These are phyloP conservation scores for Tylopilus sp. DNA, from an alignment of 1,284 basidiomycete genomes.

Conservation along the genomic window DNA sequence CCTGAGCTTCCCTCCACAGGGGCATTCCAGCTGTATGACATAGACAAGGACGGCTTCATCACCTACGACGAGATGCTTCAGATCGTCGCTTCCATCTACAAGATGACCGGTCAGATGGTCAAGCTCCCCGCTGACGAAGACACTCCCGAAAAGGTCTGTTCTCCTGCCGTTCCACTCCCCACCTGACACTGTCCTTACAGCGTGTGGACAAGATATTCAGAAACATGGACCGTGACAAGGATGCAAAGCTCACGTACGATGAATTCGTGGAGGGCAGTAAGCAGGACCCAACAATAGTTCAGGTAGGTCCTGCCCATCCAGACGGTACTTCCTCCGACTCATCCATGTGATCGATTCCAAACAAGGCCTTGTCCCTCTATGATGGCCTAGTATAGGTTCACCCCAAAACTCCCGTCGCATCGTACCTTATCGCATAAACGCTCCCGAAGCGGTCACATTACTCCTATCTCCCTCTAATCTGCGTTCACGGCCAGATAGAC, in stretches of 20 bases:
- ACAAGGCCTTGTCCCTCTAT: slow-evolving; percentile 71
- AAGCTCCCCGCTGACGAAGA: slow-evolving; percentile 97
- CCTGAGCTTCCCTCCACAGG: slow-evolving; percentile 49
- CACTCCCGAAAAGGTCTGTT: slow-evolving; percentile 91
- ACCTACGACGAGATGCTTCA: slow-evolving; percentile 99
- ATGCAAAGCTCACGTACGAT: slow-evolving; percentile 85
- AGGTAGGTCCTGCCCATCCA: slow-evolving; percentile 50
- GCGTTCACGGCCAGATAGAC: slow-evolving; percentile 10
- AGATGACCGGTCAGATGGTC: slow-evolving; percentile 99
- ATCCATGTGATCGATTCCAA: slow-evolving; percentile 15
- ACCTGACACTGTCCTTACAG: slow-evolving; percentile 40
- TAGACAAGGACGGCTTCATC: slow-evolving; percentile 95
- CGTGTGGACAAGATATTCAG: slow-evolving; percentile 95
- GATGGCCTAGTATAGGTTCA: slow-evolving; percentile 64
- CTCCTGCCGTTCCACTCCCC: slow-evolving; percentile 4
- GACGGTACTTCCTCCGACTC: slow-evolving; percentile 11
- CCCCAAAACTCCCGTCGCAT: slow-evolving; percentile 3
- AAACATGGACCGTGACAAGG: slow-evolving; percentile 91
- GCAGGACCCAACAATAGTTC: slow-evolving; percentile 96
- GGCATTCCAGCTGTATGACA: slow-evolving; percentile 99
- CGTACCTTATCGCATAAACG: slow-evolving; percentile 27
- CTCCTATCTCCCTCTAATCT: slow-evolving; percentile 31
- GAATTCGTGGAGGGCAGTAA: slow-evolving; percentile 98
- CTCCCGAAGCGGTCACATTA: slow-evolving; percentile 24
- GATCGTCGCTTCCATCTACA: slow-evolving; percentile 95